Evolutionary conservation across 768 basidiomycete genomes (phyloP).

Genomic region (Amanita muscaria): DNA sequence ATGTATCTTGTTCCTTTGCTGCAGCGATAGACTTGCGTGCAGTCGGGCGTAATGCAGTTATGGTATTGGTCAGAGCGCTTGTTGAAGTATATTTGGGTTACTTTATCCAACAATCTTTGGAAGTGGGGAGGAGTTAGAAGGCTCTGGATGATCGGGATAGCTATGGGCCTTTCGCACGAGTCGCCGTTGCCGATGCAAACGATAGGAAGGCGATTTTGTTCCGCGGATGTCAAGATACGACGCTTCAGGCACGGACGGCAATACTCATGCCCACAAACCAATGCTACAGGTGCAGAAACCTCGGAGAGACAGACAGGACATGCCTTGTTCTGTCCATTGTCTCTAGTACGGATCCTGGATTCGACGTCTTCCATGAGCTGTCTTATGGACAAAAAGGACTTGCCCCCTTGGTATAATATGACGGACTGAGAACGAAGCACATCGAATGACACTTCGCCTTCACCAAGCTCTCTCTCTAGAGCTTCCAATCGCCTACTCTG

Average conservation of each 20-base stretch:
- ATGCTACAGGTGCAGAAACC: slow-evolving; percentile 29
- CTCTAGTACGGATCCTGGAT: neutral
- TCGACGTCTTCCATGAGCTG: neutral
- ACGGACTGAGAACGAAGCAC: neutral
- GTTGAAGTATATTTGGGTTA: slow-evolving; percentile 47
- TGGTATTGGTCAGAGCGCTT: slow-evolving; percentile 46
- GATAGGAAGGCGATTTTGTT: slow-evolving; percentile 46
- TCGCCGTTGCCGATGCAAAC: slow-evolving; percentile 55
- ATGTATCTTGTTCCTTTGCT: slow-evolving; percentile 17
- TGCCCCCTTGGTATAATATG: neutral
- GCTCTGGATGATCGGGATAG: slow-evolving; percentile 42
- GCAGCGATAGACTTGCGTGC: slow-evolving; percentile 52
- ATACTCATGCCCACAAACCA: slow-evolving; percentile 42
- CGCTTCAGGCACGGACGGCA: slow-evolving; percentile 41
- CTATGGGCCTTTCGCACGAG: slow-evolving; percentile 42
- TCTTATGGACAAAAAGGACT: neutral
- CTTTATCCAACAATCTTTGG: slow-evolving; percentile 42
- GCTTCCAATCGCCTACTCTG: neutral
- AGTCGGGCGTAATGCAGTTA: slow-evolving; percentile 69
- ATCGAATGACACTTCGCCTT: neutral
- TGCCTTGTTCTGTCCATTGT: neutral
- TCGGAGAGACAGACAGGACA: slow-evolving; percentile 53
- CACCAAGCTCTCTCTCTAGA: neutral
- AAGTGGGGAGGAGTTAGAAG: slow-evolving; percentile 45
- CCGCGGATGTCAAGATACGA: slow-evolving; percentile 33